Evolutionary conservation across 108 stramenopile genomes (phyloP).

Genomic region (Pseudonitzschia delicatissima): DNA sequence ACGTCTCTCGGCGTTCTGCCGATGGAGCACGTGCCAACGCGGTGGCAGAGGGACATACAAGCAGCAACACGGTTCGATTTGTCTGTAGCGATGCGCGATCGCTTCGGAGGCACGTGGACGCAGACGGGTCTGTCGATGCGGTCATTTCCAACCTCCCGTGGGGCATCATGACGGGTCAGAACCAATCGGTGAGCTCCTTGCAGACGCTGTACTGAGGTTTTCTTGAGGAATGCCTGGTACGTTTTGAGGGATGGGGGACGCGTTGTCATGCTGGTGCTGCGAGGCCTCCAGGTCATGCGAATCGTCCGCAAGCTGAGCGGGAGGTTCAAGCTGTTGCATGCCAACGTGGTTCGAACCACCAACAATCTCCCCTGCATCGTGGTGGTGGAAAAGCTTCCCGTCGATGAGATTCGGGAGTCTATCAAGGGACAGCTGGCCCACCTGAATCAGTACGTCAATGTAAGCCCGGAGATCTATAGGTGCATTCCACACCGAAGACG

Average conservation of each 20-base stretch:
- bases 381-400: slow-evolving; percentile 56
- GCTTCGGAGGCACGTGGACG: slow-evolving; percentile 44
- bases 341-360: slow-evolving; percentile 60
- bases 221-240: slow-evolving; percentile 65
- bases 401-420: slow-evolving; percentile 48
- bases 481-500: slow-evolving; percentile 61
- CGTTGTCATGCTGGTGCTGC: slow-evolving; percentile 67
- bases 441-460: slow-evolving; percentile 60
- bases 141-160: slow-evolving; percentile 67
- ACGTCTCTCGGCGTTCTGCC: slow-evolving; percentile 53
- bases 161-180: slow-evolving; percentile 68
- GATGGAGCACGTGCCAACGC: slow-evolving; percentile 64
- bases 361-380: slow-evolving; percentile 72
- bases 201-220: slow-evolving; percentile 71
- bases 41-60: slow-evolving; percentile 42
- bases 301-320: slow-evolving; percentile 68
- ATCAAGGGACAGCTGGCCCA: slow-evolving; percentile 65
- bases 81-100: slow-evolving; percentile 61
- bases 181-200: slow-evolving; percentile 53
- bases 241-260: slow-evolving; percentile 50
- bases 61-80: slow-evolving; percentile 36
- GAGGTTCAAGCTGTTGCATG: slow-evolving; percentile 48
- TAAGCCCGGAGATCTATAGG: slow-evolving; percentile 60
- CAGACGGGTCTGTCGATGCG: slow-evolving; percentile 55
- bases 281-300: slow-evolving; percentile 63